Conservation (phyloP, 108 stramenopile genomes). For the Thalassiosira profunda region DNA sequence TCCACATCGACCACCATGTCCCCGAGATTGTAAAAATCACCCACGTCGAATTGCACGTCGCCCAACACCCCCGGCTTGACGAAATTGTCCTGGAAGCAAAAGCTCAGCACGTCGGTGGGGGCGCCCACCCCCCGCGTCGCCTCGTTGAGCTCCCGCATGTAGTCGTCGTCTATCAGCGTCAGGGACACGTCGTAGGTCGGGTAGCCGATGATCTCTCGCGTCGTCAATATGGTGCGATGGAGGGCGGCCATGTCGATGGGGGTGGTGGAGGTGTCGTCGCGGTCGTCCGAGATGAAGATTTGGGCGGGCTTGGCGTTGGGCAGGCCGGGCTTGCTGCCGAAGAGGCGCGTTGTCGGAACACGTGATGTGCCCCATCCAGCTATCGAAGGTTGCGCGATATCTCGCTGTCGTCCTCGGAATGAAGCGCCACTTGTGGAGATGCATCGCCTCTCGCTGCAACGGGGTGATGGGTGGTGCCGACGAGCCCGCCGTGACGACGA, state of each 20-base stretch:
- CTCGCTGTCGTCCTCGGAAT: not conserved
- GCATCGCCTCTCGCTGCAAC: not conserved
- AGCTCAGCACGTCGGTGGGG: conserved; percentile 91
- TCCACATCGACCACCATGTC: conserved; percentile 93
- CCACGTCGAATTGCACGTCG: conserved; percentile 70
- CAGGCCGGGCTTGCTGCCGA: conserved; percentile 30
- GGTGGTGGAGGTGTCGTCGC: not conserved
- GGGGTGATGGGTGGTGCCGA: not conserved
- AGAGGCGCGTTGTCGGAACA: conserved; percentile 25
- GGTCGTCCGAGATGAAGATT: conserved; percentile 38
- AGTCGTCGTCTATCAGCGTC: conserved; percentile 64
- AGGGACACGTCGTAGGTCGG: conserved; percentile 76
- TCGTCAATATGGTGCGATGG: conserved; percentile 46
- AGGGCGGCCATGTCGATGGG: conserved; percentile 27
- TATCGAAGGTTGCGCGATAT: not conserved
- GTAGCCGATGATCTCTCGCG: conserved; percentile 66
- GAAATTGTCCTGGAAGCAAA: conserved; percentile 70
- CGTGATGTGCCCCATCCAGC: not conserved
- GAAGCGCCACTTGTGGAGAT: not conserved
- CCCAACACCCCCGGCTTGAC: conserved; percentile 63
- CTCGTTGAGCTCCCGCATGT: conserved; percentile 79
- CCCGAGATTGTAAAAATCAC: conserved; percentile 87
- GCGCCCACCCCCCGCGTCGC: conserved; percentile 67
- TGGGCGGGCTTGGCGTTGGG: conserved; percentile 22
- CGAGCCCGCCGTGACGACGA: not conserved